These are phyloP conservation scores for Diaporthe ampelina DNA, from an alignment of 2,329 filamentous ascomycete species.

Conservation along the genomic window DNA sequence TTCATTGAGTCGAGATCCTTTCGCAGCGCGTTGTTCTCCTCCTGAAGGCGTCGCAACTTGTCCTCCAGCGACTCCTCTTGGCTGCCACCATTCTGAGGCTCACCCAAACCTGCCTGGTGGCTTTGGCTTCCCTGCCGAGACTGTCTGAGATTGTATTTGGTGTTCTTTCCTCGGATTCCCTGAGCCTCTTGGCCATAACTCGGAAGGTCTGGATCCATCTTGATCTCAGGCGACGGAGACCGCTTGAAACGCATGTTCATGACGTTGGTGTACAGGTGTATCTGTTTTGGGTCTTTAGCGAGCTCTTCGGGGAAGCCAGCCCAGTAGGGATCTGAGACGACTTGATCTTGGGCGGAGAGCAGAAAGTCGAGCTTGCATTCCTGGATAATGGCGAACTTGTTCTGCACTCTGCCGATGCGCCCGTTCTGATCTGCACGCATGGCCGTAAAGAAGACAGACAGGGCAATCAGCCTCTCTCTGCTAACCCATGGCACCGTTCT, in stretches of 20 bases:
- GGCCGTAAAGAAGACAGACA: not conserved
- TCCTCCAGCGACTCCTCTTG: too few relatives aligned
- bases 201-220: not conserved
- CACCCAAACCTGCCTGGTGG: too few relatives aligned
- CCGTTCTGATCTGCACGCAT: not conserved
- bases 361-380: not conserved
- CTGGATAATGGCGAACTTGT: not conserved
- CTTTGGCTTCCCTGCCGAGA: too few relatives aligned
- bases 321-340: not conserved
- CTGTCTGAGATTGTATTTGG: too few relatives aligned
- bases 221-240: not conserved
- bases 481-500: not conserved
- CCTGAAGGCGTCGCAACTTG: too few relatives aligned
- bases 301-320: slow-evolving; percentile 35
- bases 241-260: not conserved
- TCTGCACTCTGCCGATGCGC: not conserved
- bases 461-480: not conserved
- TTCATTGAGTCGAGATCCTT: too few relatives aligned
- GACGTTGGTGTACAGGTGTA: not conserved
- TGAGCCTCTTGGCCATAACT: not conserved
- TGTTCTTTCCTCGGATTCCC: too few relatives aligned
- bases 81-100: too few relatives aligned
- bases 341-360: not conserved
- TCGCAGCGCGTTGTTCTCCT: not conserved
- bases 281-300: slow-evolving; percentile 26